These are phyloP conservation scores for Cladosporium sp. DNA, from an alignment of 2,329 filamentous ascomycete genomes.

Conservation along the genomic window DNA sequence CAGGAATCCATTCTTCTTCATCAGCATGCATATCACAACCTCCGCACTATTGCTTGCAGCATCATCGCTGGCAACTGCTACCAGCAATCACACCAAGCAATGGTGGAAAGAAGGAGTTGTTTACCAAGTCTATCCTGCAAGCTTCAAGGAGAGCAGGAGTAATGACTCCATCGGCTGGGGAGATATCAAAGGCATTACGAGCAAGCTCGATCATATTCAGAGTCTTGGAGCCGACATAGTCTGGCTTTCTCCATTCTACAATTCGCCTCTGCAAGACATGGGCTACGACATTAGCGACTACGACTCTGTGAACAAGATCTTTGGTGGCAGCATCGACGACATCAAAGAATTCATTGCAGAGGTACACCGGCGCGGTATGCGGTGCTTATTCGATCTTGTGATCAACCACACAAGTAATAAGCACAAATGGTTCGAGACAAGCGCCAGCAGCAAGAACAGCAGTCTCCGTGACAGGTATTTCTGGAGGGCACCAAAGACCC, in stretches of 20 bases:
- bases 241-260: conserved; percentile 63
- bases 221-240: conserved; percentile 57
- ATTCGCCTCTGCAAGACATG: conserved; percentile 62
- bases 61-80: neutral
- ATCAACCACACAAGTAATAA: conserved; percentile 69
- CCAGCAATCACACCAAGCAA: neutral
- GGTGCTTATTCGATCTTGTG: conserved; percentile 67
- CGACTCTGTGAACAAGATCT: conserved; percentile 57
- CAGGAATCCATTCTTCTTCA: neutral
- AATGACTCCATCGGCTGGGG: conserved; percentile 54
- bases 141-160: conserved; percentile 40
- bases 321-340: conserved; percentile 65
- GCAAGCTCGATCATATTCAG: conserved; percentile 57
- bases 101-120: conserved; percentile 47
- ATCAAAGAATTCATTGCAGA: conserved; percentile 57
- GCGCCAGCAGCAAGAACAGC: conserved; percentile 56
- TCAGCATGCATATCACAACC: neutral
- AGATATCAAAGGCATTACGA: conserved; percentile 57
- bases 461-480: conserved; percentile 59
- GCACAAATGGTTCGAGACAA: conserved; percentile 68
- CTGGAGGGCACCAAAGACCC: conserved; percentile 27
- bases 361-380: conserved; percentile 60
- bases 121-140: conserved; percentile 42
- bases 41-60: neutral
- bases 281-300: conserved; percentile 66